phyloP scores from a whole-genome alignment of 805 yeast species.

The Hemisphaericaspora nanyangensis region DNA sequence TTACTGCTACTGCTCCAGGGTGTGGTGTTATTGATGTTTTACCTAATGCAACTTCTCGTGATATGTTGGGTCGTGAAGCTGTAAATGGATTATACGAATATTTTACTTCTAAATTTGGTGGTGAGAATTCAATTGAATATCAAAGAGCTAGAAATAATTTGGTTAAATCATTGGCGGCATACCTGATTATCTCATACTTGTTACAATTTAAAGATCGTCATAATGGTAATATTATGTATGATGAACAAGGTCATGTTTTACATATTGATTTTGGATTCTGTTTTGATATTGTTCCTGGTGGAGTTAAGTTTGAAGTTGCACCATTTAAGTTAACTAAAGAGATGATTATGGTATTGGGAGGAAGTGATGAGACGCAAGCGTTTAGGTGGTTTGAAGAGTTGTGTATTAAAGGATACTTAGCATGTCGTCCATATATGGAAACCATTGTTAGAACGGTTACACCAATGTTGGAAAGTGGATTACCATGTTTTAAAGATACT shows the following conservation, averaged over 20 bases:
- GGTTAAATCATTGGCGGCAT: constrained; percentile 91
- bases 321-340: constrained; percentile 96
- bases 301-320: constrained; percentile 96
- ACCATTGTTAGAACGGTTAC: constrained; percentile 77
- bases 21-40: constrained; percentile 98
- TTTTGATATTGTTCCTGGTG: constrained; percentile 98
- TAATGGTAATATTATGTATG: constrained; percentile 97
- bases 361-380: constrained; percentile 76
- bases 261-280: constrained; percentile 99
- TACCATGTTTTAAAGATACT: constrained; percentile 91
- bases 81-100: constrained; percentile 95
- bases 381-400: constrained; percentile 92
- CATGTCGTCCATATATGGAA: constrained; percentile 85
- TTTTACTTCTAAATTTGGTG: constrained; percentile 87
- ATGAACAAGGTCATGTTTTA: constrained; percentile 87
- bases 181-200: constrained; percentile 84
- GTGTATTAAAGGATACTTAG: constrained; percentile 87
- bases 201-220: constrained; percentile 96
- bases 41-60: constrained; percentile 93
- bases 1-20: constrained; percentile 98
- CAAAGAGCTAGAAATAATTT: constrained; percentile 91
- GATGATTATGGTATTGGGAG: constrained; percentile 97
- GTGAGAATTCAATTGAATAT: constrained; percentile 84
- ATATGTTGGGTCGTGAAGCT: constrained; percentile 98
- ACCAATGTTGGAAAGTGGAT: constrained; percentile 93